A percentile compares a stretch with the other conserved stretches of the same genome.
These are phyloP conservation scores for Vitis cinerea DNA, from an alignment of 164 flowering plant genomes.

Conservation along the genomic window DNA sequence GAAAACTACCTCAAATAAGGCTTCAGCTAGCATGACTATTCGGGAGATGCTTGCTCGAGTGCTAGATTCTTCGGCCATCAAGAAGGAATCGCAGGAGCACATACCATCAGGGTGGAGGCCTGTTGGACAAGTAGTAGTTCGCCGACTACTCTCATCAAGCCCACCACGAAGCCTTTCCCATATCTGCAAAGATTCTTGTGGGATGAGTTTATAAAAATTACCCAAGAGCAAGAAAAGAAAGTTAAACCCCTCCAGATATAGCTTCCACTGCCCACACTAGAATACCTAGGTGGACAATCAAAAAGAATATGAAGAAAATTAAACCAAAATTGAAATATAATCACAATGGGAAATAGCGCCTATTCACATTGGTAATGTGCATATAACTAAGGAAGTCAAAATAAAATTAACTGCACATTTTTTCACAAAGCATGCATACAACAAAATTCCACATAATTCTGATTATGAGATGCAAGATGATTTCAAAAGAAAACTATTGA, in stretches of 20 bases:
- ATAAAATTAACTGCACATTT: not conserved
- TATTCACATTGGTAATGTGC: not conserved
- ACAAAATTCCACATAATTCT: not conserved
- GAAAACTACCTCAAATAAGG: conserved; percentile 75
- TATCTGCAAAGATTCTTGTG: conserved; percentile 37
- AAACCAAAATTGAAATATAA: no score
- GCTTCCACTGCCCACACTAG: no score
- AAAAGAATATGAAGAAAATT: no score
- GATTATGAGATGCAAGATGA: not conserved
- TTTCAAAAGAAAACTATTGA: not conserved
- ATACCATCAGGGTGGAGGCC: conserved; percentile 74
- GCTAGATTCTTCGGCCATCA: conserved; percentile 50
- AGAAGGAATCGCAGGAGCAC: conserved; percentile 65
- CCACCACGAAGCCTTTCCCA: conserved; percentile 71
- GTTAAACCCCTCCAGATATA: not conserved
- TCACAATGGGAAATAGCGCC: no score
- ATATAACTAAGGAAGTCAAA: not conserved
- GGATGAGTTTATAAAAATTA: not conserved
- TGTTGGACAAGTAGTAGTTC: conserved; percentile 53
- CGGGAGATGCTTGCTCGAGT: conserved; percentile 77
- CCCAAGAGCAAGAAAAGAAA: not conserved
- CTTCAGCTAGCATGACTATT: conserved; percentile 86
- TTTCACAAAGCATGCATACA: not conserved
- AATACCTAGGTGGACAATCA: no score
- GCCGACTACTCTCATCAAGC: conserved; percentile 35